phyloP scores from a whole-genome alignment of 2,329 filamentous ascomycete genomes.

The Neopestalotiopsis sp. region DNA sequence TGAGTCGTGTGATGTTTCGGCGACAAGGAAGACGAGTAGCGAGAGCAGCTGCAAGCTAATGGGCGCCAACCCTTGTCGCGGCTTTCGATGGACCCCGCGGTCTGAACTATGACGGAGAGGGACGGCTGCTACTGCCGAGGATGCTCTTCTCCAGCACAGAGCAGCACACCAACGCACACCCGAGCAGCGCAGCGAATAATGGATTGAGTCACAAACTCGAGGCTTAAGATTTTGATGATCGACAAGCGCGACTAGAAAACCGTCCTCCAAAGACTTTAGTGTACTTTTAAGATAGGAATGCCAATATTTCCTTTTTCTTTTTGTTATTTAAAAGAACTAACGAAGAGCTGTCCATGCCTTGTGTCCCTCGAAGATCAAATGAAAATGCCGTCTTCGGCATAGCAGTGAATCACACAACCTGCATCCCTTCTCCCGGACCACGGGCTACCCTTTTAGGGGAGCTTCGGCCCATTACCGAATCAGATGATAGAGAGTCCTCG shows the following conservation, averaged over 20 bases:
- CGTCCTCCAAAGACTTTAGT: background rate
- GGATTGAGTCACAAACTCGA: slow-evolving; percentile 1
- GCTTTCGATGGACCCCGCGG: slow-evolving; percentile 17
- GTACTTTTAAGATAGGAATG: too few relatives aligned
- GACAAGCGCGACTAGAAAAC: background rate
- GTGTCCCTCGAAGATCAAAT: background rate
- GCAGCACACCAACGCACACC: background rate
- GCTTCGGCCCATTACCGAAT: background rate
- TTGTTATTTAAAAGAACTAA: too few relatives aligned
- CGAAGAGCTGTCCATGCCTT: too few relatives aligned
- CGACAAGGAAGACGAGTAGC: slow-evolving; percentile 20
- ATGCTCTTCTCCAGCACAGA: background rate
- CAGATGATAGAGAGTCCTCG: background rate
- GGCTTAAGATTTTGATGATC: slow-evolving; percentile 1
- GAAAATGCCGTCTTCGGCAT: background rate
- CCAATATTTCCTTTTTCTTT: too few relatives aligned
- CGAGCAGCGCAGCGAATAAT: background rate
- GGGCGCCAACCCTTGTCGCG: slow-evolving; percentile 6
- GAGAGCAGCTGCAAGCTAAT: slow-evolving; percentile 18
- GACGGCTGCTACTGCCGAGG: slow-evolving; percentile 19
- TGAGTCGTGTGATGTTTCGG: slow-evolving; percentile 18
- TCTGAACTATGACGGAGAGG: slow-evolving; percentile 19
- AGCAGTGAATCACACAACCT: background rate
- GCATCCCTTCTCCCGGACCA: background rate
- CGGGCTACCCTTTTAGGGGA: background rate